Evolutionary conservation across 441 rosid species (phyloP).

Genomic region (Populus hybrid): DNA sequence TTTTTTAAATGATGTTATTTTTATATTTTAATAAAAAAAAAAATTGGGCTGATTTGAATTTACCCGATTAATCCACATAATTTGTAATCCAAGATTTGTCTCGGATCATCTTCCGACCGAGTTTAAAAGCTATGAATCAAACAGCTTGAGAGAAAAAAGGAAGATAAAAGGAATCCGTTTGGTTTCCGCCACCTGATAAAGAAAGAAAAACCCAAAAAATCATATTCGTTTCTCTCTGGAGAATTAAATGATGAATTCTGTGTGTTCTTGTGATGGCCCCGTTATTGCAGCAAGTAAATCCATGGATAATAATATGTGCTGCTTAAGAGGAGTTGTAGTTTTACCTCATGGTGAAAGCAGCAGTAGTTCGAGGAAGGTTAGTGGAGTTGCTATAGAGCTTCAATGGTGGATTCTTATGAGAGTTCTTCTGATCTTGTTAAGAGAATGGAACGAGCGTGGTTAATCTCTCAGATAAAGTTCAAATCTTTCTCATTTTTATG

Average conservation of each 20-base stretch:
- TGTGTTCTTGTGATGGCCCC: constrained; percentile 5
- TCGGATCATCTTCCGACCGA: no score
- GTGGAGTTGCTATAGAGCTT: constrained; percentile 47
- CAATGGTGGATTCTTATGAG: constrained; percentile 61
- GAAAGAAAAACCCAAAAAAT: not conserved
- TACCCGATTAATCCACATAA: no score
- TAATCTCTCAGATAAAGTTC: constrained; percentile 66
- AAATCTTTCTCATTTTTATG: not conserved
- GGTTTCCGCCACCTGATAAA: constrained; percentile 5
- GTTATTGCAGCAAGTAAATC: not conserved
- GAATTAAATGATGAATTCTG: not conserved
- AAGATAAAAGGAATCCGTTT: not conserved
- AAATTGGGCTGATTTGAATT: no score
- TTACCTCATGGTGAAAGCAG: not conserved
- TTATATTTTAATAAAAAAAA: no score
- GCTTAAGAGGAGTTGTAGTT: not conserved
- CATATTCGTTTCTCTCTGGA: not conserved
- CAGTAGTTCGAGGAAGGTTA: constrained; percentile 10
- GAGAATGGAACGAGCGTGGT: constrained; percentile 85
- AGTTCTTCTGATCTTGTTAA: constrained; percentile 69
- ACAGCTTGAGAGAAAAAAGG: not conserved
- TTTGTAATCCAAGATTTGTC: no score
- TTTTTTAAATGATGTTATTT: no score
- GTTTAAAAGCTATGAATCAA: no score
- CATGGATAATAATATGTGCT: not conserved